Percentiles rank a stretch among this genome's conserved stretches.
Evolutionary conservation across 257 asterid species (phyloP).

Genomic region (Rubia yunnanensis): DNA sequence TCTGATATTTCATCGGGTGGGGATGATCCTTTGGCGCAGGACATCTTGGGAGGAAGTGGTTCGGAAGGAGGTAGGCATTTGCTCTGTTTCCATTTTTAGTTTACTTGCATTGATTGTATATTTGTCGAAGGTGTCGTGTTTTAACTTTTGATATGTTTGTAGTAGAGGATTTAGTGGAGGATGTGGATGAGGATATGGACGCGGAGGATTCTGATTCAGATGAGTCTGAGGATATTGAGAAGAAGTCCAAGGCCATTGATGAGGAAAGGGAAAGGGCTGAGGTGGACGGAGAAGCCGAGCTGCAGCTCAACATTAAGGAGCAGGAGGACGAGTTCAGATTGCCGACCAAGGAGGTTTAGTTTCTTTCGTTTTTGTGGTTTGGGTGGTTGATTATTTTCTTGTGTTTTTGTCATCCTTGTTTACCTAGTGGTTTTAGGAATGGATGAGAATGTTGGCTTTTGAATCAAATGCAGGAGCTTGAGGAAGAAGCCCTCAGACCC

Average conservation of each 20-base stretch:
- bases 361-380: background rate
- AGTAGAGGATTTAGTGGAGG: background rate
- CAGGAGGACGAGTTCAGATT: constrained; percentile 73
- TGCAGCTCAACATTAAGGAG: constrained; percentile 49
- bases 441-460: background rate
- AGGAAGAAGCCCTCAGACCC: constrained; percentile 65
- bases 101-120: background rate
- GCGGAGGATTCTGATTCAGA: constrained; percentile 57
- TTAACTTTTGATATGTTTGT: background rate
- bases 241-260: constrained; percentile 42
- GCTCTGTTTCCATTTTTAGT: constrained; percentile 9
- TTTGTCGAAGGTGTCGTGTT: constrained; percentile 1
- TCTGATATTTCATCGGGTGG: constrained; percentile 70
- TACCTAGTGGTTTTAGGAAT: background rate
- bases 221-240: constrained; percentile 41
- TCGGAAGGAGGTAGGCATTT: constrained; percentile 52
- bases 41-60: constrained; percentile 51
- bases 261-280: constrained; percentile 35
- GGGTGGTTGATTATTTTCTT: background rate
- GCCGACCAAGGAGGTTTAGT: constrained; percentile 66
- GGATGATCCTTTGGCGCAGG: constrained; percentile 65
- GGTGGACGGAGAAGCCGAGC: constrained; percentile 44
- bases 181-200: constrained; percentile 34
- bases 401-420: background rate
- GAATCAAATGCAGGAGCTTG: constrained; percentile 50